These are phyloP conservation scores for Aegilops speltoides DNA, from an alignment of 176 grass and related monocot species.

Conservation along the genomic window DNA sequence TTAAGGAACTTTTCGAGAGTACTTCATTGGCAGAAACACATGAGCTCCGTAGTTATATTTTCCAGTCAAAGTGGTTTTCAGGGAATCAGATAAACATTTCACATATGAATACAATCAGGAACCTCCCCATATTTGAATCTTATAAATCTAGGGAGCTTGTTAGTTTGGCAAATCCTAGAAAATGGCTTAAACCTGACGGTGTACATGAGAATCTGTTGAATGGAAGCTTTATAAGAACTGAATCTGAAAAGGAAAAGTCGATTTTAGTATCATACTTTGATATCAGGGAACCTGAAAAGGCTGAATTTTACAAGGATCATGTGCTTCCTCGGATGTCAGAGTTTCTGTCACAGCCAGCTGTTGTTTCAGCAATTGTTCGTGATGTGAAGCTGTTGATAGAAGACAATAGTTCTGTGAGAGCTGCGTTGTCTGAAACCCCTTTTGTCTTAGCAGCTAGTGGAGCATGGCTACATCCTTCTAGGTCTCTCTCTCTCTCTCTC, in stretches of 20 bases:
- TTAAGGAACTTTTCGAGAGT: conserved; percentile 57
- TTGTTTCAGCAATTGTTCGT: conserved; percentile 76
- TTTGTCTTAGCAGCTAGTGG: conserved; percentile 78
- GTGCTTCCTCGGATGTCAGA: conserved; percentile 84
- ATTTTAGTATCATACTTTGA: conserved; percentile 76
- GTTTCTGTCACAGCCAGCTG: conserved; percentile 71
- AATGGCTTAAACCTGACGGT: conserved; percentile 97
- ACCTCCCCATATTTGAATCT: conserved; percentile 94
- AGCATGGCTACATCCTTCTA: conserved; percentile 77
- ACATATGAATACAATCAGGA: conserved; percentile 68
- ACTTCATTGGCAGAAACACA: conserved; percentile 76
- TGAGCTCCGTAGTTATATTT: conserved; percentile 89
- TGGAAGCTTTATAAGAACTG: conserved; percentile 77
- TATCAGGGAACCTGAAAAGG: conserved; percentile 78
- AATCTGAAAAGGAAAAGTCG: conserved; percentile 82
- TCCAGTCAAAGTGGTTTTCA: conserved; percentile 99
- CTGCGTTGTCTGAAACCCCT: conserved; percentile 47
- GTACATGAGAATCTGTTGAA: conserved; percentile 80
- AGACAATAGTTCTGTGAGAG: conserved; percentile 50
- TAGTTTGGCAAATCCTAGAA: conserved; percentile 64
- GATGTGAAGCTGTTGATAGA: conserved; percentile 80
- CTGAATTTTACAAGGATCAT: conserved; percentile 91
- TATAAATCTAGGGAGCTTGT: conserved; percentile 84
- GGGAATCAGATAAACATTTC: conserved; percentile 57
- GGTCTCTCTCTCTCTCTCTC: conserved; percentile 44